A percentile compares a stretch with the other conserved stretches of the same genome.
phyloP scores from a whole-genome alignment of 2,329 filamentous ascomycete species.

The Colletotrichum tamarilloi region DNA sequence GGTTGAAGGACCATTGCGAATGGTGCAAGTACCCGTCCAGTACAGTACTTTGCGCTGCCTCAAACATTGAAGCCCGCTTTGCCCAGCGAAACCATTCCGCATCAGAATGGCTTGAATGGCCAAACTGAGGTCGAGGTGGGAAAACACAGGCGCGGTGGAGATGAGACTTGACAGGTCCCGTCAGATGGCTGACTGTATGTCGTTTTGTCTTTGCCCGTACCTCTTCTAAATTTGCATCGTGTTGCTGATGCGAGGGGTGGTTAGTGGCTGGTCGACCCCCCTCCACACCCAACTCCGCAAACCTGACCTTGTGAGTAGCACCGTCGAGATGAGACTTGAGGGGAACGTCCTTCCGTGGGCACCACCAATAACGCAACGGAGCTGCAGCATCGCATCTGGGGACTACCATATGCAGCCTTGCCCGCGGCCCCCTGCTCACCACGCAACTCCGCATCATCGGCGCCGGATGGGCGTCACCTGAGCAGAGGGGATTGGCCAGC shows the following conservation, averaged over 20 bases:
- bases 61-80: neutral
- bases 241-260: neutral
- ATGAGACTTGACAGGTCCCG: constrained; percentile 1
- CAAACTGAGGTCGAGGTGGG: neutral
- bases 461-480: constrained; percentile 30
- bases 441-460: constrained; percentile 36
- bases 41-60: constrained; percentile 5
- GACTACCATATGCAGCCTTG: constrained; percentile 34
- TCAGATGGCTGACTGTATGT: constrained; percentile 11
- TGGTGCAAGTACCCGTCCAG: constrained; percentile 1
- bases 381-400: constrained; percentile 29
- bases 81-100: constrained; percentile 21
- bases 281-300: constrained; percentile 6
- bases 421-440: constrained; percentile 23
- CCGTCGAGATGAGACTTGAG: constrained; percentile 20
- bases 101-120: constrained; percentile 10
- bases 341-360: neutral
- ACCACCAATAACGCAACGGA: constrained; percentile 15
- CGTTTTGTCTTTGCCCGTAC: constrained; percentile 6
- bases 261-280: constrained; percentile 5
- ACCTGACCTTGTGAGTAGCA: neutral
- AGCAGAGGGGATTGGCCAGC: constrained; percentile 27
- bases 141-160: neutral
- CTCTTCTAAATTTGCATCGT: neutral
- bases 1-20: neutral